Evolutionary conservation across 352 stramenopile genomes (phyloP).

Genomic region (Phytopythium vexans): DNA sequence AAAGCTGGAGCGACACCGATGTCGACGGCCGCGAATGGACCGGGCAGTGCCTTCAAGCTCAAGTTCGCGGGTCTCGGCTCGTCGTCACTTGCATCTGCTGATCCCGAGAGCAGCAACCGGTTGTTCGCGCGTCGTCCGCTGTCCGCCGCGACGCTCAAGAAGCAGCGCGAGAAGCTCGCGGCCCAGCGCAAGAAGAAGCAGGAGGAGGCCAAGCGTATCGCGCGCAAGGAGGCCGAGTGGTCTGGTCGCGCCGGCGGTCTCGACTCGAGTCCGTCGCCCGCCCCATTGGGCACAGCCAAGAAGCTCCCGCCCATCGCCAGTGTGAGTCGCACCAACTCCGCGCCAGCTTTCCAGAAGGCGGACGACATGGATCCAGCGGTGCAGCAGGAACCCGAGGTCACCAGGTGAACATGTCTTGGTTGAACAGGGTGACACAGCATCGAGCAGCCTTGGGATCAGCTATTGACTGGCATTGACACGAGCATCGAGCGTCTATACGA

Average conservation of each 20-base stretch:
- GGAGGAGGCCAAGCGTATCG: constrained; percentile 49
- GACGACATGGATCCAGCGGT: constrained; percentile 17
- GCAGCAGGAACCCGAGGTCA: constrained; percentile 11
- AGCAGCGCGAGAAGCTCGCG: constrained; percentile 63
- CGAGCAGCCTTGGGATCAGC: too few species aligned
- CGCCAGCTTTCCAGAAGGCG: constrained; percentile 62
- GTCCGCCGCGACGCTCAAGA: constrained; percentile 65
- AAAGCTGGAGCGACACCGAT: constrained; percentile 7
- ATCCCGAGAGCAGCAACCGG: constrained; percentile 55
- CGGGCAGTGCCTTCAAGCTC: constrained; percentile 49
- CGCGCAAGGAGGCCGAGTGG: constrained; percentile 78
- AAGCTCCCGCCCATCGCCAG: constrained; percentile 59
- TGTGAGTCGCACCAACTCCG: constrained; percentile 58
- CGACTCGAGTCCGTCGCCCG: constrained; percentile 37
- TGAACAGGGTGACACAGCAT: too few species aligned
- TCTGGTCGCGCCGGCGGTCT: constrained; percentile 66
- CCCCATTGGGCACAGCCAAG: constrained; percentile 21
- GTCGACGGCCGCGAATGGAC: constrained; percentile 13
- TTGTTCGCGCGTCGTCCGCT: constrained; percentile 63
- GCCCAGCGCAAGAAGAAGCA: constrained; percentile 60
- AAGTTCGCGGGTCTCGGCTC: constrained; percentile 41
- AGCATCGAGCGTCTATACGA: background rate
- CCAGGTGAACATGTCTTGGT: constrained; percentile 1
- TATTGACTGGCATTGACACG: background rate
- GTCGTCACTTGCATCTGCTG: constrained; percentile 16